Evolutionary conservation across 176 grass and related monocot species (phyloP).

Genomic region (Zoysia japonica): DNA sequence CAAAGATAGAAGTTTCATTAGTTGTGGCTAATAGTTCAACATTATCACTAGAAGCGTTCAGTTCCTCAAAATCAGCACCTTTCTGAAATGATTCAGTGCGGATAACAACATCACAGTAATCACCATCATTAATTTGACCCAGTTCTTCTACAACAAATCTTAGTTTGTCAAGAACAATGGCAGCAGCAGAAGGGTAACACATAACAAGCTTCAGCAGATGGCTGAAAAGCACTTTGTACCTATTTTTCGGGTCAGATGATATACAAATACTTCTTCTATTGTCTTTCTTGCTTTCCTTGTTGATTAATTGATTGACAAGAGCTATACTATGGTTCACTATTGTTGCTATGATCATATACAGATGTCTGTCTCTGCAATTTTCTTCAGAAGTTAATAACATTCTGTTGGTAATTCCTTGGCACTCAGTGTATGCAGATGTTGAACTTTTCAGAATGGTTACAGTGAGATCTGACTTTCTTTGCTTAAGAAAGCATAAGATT

Average conservation of each 20-base stretch:
- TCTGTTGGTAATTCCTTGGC: constrained; percentile 36
- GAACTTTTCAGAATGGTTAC: constrained; percentile 14
- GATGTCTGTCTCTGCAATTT: constrained; percentile 31
- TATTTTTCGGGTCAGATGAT: constrained; percentile 41
- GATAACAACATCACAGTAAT: constrained; percentile 16
- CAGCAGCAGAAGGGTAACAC: constrained; percentile 57
- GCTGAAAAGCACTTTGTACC: constrained; percentile 42
- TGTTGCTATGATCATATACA: constrained; percentile 44
- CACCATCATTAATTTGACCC: constrained; percentile 25
- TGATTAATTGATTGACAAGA: constrained; percentile 39
- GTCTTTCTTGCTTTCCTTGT: constrained; percentile 26
- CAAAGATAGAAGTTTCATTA: constrained; percentile 28
- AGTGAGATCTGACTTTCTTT: constrained; percentile 31
- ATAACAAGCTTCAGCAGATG: constrained; percentile 63
- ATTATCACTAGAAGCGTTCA: constrained; percentile 31
- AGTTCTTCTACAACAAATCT: constrained; percentile 56
- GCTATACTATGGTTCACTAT: constrained; percentile 51
- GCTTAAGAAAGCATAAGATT: constrained; percentile 56
- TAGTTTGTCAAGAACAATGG: constrained; percentile 60
- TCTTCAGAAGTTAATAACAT: constrained; percentile 37
- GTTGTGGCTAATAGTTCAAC: constrained; percentile 4
- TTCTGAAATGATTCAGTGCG: constrained; percentile 33
- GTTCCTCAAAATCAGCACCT: constrained; percentile 13
- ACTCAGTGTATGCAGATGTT: constrained; percentile 17
- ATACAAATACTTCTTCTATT: constrained; percentile 8